Evolutionary conservation across 2,329 filamentous ascomycete species (phyloP).

Genomic region (Xylaria sp.): DNA sequence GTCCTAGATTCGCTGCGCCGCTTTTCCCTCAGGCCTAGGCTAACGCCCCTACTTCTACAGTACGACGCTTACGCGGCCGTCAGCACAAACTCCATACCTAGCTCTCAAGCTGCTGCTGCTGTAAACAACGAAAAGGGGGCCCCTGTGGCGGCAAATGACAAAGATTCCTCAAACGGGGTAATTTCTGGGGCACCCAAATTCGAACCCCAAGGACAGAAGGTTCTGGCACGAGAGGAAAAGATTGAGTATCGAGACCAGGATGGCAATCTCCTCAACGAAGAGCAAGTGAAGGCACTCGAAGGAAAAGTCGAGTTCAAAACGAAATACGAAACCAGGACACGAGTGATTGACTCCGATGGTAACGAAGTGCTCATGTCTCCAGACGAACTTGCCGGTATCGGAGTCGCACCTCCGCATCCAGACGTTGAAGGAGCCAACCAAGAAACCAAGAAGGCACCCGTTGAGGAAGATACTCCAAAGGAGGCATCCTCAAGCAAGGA

Average conservation of each 20-base stretch:
- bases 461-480: conserved; percentile 53
- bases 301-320: conserved; percentile 97
- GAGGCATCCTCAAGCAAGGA: conserved; percentile 63
- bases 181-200: conserved; percentile 62
- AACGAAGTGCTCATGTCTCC: conserved; percentile 73
- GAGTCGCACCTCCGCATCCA: conserved; percentile 68
- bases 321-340: conserved; percentile 92
- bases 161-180: conserved; percentile 44
- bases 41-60: conserved; percentile 48
- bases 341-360: conserved; percentile 81
- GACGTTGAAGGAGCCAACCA: conserved; percentile 70
- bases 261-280: conserved; percentile 85
- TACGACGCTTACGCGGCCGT: conserved; percentile 61
- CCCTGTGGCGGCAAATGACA: conserved; percentile 41
- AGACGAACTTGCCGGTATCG: conserved; percentile 54
- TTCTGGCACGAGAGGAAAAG: conserved; percentile 76
- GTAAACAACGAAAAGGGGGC: conserved; percentile 40
- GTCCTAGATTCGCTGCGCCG: conserved; percentile 6
- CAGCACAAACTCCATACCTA: conserved; percentile 43
- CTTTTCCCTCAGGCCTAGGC: not conserved
- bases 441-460: conserved; percentile 62
- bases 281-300: conserved; percentile 84
- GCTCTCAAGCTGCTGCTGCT: conserved; percentile 40
- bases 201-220: conserved; percentile 59
- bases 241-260: conserved; percentile 96